Percentiles rank a stretch among this genome's conserved stretches.
Conservation (phyloP, 306 rosid genomes). For the Hippophae rhamnoides region DNA sequence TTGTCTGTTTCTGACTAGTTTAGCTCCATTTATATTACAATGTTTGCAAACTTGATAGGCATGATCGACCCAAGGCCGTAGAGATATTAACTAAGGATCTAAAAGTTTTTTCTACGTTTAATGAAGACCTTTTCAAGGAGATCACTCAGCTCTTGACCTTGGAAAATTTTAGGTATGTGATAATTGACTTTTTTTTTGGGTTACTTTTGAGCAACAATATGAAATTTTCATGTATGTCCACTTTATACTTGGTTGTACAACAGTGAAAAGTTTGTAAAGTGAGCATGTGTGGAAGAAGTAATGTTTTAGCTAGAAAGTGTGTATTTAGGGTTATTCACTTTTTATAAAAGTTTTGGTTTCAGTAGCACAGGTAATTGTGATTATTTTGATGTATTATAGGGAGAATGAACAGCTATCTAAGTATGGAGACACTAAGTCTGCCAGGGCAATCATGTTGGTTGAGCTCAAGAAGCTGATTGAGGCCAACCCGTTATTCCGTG, state of each 20-base stretch:
- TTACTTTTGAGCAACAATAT: not conserved
- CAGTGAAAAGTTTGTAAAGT: not conserved
- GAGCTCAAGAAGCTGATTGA: conserved; percentile 22
- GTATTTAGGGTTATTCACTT: not conserved
- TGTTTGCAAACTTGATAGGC: not conserved
- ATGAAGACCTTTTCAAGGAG: conserved; percentile 20
- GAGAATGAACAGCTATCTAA: conserved; percentile 22
- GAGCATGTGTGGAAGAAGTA: not conserved
- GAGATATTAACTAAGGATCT: conserved; percentile 24
- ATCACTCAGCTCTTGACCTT: conserved; percentile 18
- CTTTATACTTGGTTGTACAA: not conserved
- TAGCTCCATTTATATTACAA: too few species aligned
- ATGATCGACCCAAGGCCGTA: conserved; percentile 17
- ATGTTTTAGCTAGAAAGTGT: not conserved
- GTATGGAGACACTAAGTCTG: conserved; percentile 20
- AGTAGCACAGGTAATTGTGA: too few species aligned
- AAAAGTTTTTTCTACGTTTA: conserved; percentile 15
- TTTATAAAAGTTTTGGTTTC: not conserved
- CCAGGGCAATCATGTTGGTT: conserved; percentile 17
- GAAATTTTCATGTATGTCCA: too few species aligned
- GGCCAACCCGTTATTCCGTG: conserved; percentile 19
- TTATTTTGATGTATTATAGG: conserved; percentile 2
- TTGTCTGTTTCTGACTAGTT: too few species aligned
- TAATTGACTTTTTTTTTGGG: not conserved
- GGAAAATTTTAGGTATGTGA: conserved; percentile 18